Percentiles rank a stretch among this genome's conserved stretches.
phyloP scores from a whole-genome alignment of 805 yeast genomes.

The Zygotorulaspora chibaensis region DNA sequence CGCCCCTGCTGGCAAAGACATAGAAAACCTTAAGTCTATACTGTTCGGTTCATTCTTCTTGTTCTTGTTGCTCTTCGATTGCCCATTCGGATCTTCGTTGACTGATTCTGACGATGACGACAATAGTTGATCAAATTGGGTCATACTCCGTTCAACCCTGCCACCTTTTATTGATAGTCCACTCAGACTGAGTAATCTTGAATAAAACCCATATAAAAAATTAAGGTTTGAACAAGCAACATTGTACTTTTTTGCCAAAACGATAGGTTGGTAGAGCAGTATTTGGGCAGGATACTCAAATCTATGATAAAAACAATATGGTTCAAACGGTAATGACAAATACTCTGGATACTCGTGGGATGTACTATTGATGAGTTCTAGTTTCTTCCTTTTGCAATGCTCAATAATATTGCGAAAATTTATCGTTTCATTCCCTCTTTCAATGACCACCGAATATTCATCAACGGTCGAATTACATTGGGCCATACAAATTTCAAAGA shows the following conservation, averaged over 20 bases:
- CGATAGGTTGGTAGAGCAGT: conserved; percentile 28
- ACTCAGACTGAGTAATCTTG: conserved; percentile 26
- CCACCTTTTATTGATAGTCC: conserved; percentile 31
- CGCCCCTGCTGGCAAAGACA: neutral
- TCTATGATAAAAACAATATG: conserved; percentile 35
- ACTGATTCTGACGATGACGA: conserved; percentile 1
- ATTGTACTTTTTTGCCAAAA: conserved; percentile 23
- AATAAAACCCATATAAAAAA: conserved; percentile 31
- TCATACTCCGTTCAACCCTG: conserved; percentile 14
- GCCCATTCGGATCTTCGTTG: neutral
- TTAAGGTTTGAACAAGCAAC: conserved; percentile 25
- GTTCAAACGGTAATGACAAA: conserved; percentile 33
- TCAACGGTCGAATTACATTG: conserved; percentile 23
- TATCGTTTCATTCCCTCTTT: conserved; percentile 3
- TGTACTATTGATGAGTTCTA: conserved; percentile 21
- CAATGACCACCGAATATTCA: conserved; percentile 5
- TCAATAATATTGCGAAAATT: conserved; percentile 21
- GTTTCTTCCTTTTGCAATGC: conserved; percentile 22
- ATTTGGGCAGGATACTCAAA: conserved; percentile 34
- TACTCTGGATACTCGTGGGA: conserved; percentile 34
- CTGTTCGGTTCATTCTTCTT: neutral
- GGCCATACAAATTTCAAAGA: conserved; percentile 22
- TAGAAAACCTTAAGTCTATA: neutral
- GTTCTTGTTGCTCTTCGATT: neutral
- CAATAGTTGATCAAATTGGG: conserved; percentile 7